Evolutionary conservation across 129 eudicot species (phyloP).

Genomic region (Deinandra increscens): DNA sequence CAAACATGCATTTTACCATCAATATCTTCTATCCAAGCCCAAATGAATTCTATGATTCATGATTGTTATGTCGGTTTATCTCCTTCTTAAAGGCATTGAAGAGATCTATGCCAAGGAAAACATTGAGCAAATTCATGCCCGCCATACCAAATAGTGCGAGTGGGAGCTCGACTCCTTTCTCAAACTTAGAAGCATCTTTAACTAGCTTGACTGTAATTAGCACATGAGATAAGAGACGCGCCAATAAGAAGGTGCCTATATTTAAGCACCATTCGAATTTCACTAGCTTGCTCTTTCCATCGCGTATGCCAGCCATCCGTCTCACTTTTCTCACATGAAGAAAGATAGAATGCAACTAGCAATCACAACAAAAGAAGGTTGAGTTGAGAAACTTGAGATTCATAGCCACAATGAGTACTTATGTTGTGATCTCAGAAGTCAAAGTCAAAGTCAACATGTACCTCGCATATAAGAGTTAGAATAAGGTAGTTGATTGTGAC

Average conservation of each 20-base stretch:
- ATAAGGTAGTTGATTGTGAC: constrained; percentile 95
- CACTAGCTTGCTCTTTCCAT: constrained; percentile 56
- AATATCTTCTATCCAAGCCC: background rate
- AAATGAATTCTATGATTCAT: constrained; percentile 17
- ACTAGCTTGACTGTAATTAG: constrained; percentile 72
- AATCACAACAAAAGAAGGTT: constrained; percentile 16
- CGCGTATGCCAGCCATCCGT: constrained; percentile 86
- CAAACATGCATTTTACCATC: background rate
- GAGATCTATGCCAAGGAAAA: constrained; percentile 76
- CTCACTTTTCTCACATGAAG: constrained; percentile 82
- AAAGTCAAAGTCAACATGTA: constrained; percentile 22
- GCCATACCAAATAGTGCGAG: constrained; percentile 84
- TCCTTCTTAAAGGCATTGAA: constrained; percentile 66
- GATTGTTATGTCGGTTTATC: constrained; percentile 9
- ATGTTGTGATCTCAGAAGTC: background rate
- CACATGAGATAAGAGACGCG: constrained; percentile 60
- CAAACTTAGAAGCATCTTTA: constrained; percentile 78
- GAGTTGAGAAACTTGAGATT: too few species aligned
- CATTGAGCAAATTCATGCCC: constrained; percentile 76
- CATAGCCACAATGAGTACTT: background rate
- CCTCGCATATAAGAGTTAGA: constrained; percentile 95
- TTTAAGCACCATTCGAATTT: constrained; percentile 86
- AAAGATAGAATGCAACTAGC: constrained; percentile 82
- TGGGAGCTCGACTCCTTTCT: constrained; percentile 79
- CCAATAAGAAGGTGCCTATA: constrained; percentile 52